Evolutionary conservation across 805 yeast species (phyloP).

Genomic region (Brettanomyces nanus): DNA sequence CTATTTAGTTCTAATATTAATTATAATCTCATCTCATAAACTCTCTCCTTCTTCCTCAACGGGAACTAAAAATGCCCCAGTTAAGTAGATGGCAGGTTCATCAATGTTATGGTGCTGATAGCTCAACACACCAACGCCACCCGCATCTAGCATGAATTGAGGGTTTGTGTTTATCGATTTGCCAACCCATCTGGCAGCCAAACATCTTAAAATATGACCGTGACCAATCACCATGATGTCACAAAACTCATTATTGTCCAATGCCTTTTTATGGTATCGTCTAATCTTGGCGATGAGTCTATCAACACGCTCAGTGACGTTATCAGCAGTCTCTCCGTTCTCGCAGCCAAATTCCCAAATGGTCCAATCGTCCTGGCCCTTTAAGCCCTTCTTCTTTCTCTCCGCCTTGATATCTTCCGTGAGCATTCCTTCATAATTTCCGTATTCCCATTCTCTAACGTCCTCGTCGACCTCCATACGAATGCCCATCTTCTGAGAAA

Average conservation of each 20-base stretch:
- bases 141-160: conserved; percentile 81
- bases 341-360: conserved; percentile 95
- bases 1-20: background rate
- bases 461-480: conserved; percentile 51
- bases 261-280: conserved; percentile 46
- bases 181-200: conserved; percentile 83
- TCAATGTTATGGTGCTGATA: conserved; percentile 78
- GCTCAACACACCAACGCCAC: conserved; percentile 88
- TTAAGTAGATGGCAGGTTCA: conserved; percentile 80
- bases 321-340: conserved; percentile 65
- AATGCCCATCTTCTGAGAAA: conserved; percentile 33
- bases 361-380: conserved; percentile 45
- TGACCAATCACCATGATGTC: conserved; percentile 85
- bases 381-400: conserved; percentile 51
- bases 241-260: conserved; percentile 43
- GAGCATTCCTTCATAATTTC: conserved; percentile 83
- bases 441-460: conserved; percentile 92
- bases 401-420: conserved; percentile 58
- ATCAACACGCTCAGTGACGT: conserved; percentile 69
- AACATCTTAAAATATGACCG: conserved; percentile 86
- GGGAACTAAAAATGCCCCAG: conserved; percentile 77
- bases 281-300: conserved; percentile 57
- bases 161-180: conserved; percentile 58
- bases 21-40: conserved; percentile 8
- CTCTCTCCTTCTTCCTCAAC: conserved; percentile 44